These are phyloP conservation scores for Flueggea neowawraea DNA, from an alignment of 441 rosid species.

Conservation along the genomic window DNA sequence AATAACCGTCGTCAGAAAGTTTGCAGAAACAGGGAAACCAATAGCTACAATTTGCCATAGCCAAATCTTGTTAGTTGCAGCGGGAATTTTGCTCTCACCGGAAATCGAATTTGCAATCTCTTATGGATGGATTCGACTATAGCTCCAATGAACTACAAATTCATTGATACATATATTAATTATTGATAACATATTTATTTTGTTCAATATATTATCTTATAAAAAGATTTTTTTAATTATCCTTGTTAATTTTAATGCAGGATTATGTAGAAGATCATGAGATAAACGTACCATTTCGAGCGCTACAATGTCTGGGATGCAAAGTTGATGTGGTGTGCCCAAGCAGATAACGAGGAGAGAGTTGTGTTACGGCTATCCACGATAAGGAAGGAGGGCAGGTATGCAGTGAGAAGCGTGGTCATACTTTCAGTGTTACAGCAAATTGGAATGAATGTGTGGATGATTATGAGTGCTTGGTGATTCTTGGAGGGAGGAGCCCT, in stretches of 20 bases:
- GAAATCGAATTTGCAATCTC: no score
- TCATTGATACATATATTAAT: no score
- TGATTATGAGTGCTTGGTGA: slow-evolving; percentile 41
- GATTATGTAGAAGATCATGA: slow-evolving; percentile 53
- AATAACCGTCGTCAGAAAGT: slow-evolving; percentile 25
- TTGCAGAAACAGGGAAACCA: slow-evolving; percentile 34
- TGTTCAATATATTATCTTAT: no score
- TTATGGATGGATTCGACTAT: no score
- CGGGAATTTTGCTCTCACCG: no score
- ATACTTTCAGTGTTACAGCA: slow-evolving; percentile 32
- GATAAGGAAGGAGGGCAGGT: slow-evolving; percentile 42
- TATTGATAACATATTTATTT: no score
- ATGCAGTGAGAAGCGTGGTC: slow-evolving; percentile 44
- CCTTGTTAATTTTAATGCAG: slow-evolving; percentile 14
- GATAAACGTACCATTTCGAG: slow-evolving; percentile 41
- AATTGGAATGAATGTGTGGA: slow-evolving; percentile 26
- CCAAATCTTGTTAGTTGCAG: slow-evolving; percentile 42
- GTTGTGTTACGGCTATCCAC: slow-evolving; percentile 38
- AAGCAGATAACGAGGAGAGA: slow-evolving; percentile 41
- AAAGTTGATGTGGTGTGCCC: slow-evolving; percentile 44
- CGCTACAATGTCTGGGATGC: slow-evolving; percentile 48
- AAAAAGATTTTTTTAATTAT: no score
- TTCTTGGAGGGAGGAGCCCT: slow-evolving; percentile 50
- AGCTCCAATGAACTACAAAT: no score
- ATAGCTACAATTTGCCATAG: slow-evolving; percentile 49